Conservation (phyloP, 345 rosid species). For the Salix exigua region DNA sequence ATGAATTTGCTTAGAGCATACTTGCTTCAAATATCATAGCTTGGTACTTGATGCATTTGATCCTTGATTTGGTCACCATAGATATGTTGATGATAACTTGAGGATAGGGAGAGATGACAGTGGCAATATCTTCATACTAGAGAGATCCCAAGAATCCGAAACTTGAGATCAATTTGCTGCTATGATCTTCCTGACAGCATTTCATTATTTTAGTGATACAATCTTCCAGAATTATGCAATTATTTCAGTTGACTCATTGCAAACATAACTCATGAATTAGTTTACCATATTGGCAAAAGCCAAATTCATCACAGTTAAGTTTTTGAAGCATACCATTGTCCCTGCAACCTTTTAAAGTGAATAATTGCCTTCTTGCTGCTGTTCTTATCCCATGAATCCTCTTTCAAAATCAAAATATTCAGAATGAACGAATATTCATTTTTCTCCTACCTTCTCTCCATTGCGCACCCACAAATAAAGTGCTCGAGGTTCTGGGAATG, state of each 20-base stretch:
- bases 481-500: no score
- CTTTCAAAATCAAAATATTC: no score
- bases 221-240: slow-evolving; percentile 18
- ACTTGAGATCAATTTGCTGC: not conserved
- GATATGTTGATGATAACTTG: slow-evolving; percentile 69
- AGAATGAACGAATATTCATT: no score
- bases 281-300: not conserved
- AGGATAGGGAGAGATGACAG: slow-evolving; percentile 83
- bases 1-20: not conserved
- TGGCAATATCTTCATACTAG: slow-evolving; percentile 64
- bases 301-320: not conserved
- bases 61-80: slow-evolving; percentile 38
- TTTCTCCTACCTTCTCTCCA: no score
- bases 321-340: not conserved
- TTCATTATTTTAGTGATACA: not conserved
- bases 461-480: no score
- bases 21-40: not conserved
- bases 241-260: not conserved
- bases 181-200: not conserved
- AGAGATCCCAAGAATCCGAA: slow-evolving; percentile 50
- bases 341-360: not conserved
- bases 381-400: no score
- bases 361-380: not conserved
- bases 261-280: not conserved
- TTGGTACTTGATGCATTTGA: not conserved